Evolutionary conservation across 768 basidiomycete species (phyloP).

Genomic region (Terana coerulea): DNA sequence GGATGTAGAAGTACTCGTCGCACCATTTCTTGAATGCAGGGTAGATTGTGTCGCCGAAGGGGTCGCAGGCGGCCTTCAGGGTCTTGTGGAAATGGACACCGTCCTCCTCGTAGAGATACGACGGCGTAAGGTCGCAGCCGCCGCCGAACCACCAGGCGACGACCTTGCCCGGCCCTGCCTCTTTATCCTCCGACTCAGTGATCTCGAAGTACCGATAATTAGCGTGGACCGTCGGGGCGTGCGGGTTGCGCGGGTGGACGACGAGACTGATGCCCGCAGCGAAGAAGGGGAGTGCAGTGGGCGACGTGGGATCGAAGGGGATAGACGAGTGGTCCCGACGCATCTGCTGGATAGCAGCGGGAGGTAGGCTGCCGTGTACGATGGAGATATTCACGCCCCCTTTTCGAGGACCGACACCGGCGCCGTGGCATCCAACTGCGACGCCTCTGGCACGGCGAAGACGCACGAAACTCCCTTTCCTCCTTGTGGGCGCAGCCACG

Average conservation of each 20-base stretch:
- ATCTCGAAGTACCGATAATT: slow-evolving; percentile 99
- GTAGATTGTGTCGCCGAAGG: slow-evolving; percentile 66
- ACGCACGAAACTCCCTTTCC: slow-evolving; percentile 87
- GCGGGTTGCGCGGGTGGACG: slow-evolving; percentile 90
- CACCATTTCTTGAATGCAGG: slow-evolving; percentile 90
- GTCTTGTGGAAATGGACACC: slow-evolving; percentile 82
- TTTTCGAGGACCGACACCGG: slow-evolving; percentile 75
- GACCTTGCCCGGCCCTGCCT: slow-evolving; percentile 41
- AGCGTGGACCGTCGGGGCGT: slow-evolving; percentile 90
- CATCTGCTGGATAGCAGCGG: slow-evolving; percentile 92
- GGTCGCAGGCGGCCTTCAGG: slow-evolving; percentile 71
- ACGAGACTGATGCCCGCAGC: slow-evolving; percentile 91
- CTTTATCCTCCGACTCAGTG: slow-evolving; percentile 43
- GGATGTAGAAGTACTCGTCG: slow-evolving; percentile 94
- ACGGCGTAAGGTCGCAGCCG: slow-evolving; percentile 91
- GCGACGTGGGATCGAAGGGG: slow-evolving; percentile 51
- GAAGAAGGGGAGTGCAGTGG: slow-evolving; percentile 81
- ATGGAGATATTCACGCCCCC: slow-evolving; percentile 92
- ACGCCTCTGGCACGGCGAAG: slow-evolving; percentile 46
- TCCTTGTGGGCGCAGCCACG: slow-evolving; percentile 65
- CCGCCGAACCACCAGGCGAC: slow-evolving; percentile 99
- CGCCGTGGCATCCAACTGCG: slow-evolving; percentile 26
- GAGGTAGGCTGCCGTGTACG: slow-evolving; percentile 85
- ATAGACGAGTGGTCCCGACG: slow-evolving; percentile 82
- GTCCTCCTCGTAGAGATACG: slow-evolving; percentile 88